These are phyloP conservation scores for Arctium minus DNA, from an alignment of 129 eudicot species.

Conservation along the genomic window DNA sequence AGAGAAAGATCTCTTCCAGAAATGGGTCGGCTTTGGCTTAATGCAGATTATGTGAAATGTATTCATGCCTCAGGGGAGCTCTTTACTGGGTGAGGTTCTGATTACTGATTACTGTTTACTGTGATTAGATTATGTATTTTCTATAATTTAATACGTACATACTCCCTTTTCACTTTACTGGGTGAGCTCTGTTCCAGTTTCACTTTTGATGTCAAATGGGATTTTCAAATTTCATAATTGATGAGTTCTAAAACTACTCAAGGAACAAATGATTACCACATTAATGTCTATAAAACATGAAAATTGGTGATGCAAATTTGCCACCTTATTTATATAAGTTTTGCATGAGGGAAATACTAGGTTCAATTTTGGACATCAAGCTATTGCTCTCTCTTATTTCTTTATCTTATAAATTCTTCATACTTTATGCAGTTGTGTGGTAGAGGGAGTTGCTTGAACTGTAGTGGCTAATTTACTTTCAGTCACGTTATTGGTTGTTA, in stretches of 20 bases:
- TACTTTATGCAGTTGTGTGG: too few relatives aligned
- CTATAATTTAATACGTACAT: background rate
- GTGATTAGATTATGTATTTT: background rate
- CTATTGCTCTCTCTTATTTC: too few relatives aligned
- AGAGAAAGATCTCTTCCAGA: conserved; percentile 73
- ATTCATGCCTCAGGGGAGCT: conserved; percentile 77
- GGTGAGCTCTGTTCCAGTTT: background rate
- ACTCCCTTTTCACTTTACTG: background rate
- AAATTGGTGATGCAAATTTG: background rate
- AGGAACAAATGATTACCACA: background rate
- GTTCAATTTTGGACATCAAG: too few relatives aligned
- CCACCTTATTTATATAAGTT: background rate
- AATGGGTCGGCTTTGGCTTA: conserved; percentile 94
- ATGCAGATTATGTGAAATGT: conserved; percentile 95
- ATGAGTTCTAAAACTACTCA: background rate
- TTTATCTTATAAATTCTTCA: too few relatives aligned
- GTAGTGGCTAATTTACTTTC: too few relatives aligned
- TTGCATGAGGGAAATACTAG: too few relatives aligned
- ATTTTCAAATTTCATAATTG: background rate
- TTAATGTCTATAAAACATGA: too few relatives aligned
- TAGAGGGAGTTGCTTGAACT: too few relatives aligned
- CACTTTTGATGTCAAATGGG: background rate
- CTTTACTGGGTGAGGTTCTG: conserved; percentile 59
- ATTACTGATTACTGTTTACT: background rate
- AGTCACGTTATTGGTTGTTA: too few relatives aligned